Conservation (phyloP, 352 stramenopile species). For the Blastocystis sp. region DNA sequence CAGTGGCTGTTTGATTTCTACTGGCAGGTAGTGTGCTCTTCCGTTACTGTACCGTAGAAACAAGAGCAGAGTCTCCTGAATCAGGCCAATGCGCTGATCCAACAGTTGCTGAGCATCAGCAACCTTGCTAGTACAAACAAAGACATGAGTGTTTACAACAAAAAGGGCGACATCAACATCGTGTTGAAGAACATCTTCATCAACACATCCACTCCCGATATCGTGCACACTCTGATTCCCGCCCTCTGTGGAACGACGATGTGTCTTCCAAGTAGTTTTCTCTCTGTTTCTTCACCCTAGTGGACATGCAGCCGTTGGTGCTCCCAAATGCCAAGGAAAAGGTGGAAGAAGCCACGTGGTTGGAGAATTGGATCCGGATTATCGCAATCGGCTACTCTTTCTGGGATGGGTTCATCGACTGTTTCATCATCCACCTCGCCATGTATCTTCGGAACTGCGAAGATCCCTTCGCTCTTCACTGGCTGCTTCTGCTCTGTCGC, state of each 20-base stretch:
- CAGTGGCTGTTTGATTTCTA: constrained; percentile 45
- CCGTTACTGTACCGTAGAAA: background rate
- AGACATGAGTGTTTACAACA: background rate
- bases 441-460: background rate
- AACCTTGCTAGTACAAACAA: background rate
- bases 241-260: background rate
- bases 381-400: background rate
- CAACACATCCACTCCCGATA: background rate
- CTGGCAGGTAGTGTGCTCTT: background rate
- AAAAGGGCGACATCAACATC: background rate
- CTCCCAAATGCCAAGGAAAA: background rate
- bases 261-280: background rate
- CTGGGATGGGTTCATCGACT: background rate
- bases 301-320: background rate
- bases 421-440: background rate
- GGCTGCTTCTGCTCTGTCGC: background rate
- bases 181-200: background rate
- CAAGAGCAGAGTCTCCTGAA: background rate
- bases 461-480: background rate
- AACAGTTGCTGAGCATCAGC: background rate
- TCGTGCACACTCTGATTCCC: background rate
- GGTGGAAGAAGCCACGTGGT: background rate
- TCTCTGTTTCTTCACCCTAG: background rate
- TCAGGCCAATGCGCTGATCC: background rate
- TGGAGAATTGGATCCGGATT: background rate